Evolutionary conservation across 768 basidiomycete genomes (phyloP).

Genomic region (Kwoniella dendrophila): DNA sequence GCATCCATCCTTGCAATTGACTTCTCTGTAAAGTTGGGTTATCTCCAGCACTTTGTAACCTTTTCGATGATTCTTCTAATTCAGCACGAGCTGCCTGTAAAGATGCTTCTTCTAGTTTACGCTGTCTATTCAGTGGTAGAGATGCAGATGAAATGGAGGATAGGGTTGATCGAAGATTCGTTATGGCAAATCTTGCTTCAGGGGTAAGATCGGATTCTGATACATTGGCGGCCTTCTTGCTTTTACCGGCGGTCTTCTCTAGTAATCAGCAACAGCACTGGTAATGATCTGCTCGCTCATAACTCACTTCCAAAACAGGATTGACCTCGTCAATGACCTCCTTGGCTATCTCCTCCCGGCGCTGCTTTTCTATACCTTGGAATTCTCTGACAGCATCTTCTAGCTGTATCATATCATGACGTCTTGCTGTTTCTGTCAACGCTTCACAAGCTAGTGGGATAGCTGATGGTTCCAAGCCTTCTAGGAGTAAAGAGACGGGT

Average conservation of each 20-base stretch:
- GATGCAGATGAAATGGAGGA: constrained; percentile 52
- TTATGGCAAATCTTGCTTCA: constrained; percentile 47
- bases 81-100: constrained; percentile 48
- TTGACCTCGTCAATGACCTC: constrained; percentile 44
- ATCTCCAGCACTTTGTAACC: constrained; percentile 21
- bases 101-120: constrained; percentile 46
- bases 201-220: neutral
- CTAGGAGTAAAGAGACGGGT: constrained; percentile 28
- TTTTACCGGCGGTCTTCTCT: constrained; percentile 13
- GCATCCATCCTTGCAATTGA: constrained; percentile 54
- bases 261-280: neutral
- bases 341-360: constrained; percentile 22
- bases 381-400: constrained; percentile 26
- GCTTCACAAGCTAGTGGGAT: constrained; percentile 35
- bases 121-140: constrained; percentile 44
- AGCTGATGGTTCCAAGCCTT: constrained; percentile 32
- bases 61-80: constrained; percentile 42
- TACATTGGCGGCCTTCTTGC: constrained; percentile 17
- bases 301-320: constrained; percentile 41
- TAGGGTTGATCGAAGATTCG: constrained; percentile 58
- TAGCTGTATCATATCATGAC: constrained; percentile 23
- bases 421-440: constrained; percentile 30
- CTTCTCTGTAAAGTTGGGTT: constrained; percentile 30
- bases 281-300: neutral
- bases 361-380: constrained; percentile 36